Conservation (phyloP, 1,284 basidiomycete genomes). For the Ceratorhiza oryzae-sativae region DNA sequence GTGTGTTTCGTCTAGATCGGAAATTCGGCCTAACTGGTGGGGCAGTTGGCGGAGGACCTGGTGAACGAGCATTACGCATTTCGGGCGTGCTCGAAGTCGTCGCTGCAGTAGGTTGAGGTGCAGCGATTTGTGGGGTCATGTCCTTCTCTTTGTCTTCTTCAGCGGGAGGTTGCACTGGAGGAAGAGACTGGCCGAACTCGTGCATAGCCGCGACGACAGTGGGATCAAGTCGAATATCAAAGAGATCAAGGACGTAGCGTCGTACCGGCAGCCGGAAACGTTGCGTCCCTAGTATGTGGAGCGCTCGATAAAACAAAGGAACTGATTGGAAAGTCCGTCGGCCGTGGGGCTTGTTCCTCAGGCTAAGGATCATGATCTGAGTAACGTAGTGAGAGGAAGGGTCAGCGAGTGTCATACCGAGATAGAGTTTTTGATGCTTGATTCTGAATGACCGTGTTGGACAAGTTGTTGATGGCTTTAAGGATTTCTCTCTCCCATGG, state of each 20-base stretch:
- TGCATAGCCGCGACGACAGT: conserved; percentile 61
- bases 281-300: conserved; percentile 85
- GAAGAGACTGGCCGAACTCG: conserved; percentile 25
- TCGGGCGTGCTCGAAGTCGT: conserved; percentile 20
- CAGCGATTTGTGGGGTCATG: conserved; percentile 24
- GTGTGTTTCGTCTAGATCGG: conserved; percentile 33
- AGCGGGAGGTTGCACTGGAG: conserved; percentile 1
- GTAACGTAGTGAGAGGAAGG: not conserved
- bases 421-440: conserved; percentile 87
- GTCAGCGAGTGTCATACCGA: conserved; percentile 58
- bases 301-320: conserved; percentile 79
- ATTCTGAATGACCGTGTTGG: conserved; percentile 95
- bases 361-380: conserved; percentile 4
- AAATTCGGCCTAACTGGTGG: conserved; percentile 28
- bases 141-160: conserved; percentile 29
- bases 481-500: conserved; percentile 85
- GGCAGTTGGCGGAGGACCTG: conserved; percentile 30
- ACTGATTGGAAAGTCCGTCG: conserved; percentile 74
- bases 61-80: conserved; percentile 29
- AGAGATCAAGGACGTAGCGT: conserved; percentile 90
- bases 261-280: conserved; percentile 90
- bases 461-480: conserved; percentile 89
- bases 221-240: conserved; percentile 78
- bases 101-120: conserved; percentile 15
- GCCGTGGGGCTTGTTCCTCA: conserved; percentile 79